Base-by-base conservation (phyloP, 257 asterid species). In the Galeopsis tetrahit region DNA sequence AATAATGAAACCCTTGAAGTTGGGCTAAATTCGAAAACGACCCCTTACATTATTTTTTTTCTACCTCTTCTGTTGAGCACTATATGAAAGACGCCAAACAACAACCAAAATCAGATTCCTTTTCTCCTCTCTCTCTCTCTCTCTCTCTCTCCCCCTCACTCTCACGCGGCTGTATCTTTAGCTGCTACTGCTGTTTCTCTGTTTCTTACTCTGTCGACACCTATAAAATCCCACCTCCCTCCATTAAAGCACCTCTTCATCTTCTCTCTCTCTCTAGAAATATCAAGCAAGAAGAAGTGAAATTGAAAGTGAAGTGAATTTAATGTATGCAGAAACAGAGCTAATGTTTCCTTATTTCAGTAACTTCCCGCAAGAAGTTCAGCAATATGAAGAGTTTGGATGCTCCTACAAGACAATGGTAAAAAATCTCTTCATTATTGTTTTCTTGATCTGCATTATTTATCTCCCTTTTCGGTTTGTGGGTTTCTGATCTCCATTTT, bases 321-420 rank as follows among this genome's bases (percentile, higher is more conserved):
- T 59, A 87, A 90, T 92, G 98, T 90, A 85, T 83, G 90, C 97
- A 7, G 94, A 87, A 71, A 82, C 89, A 21, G 96, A 83, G 78
- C 67, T 84, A 72, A 82, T 80, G 87, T 84, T 70, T 66, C 92
- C 96, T 34, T 92, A 88, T 66, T 86, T 82, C 75, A 92, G 87
- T 31, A 82, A 66, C 78, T 83, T 82, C 82, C 46, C 89, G 69
- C 92, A 80, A 65, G 89, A 86, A 76, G 38, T 79, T 77, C 97
- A 86, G 71, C 92, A 81, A 7, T 68, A 81, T 77, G 91, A 88
- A 33, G 97, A 84, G 3, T 84, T 84, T 71, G 82, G 70, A 75
- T 75, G 80, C 83, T 83, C 84, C 4, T 81, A 72, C n/a, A 87
- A 79, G 80, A 63, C 87, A 53, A 57, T 70, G 96, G 96, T 92